A percentile compares a stretch with the other conserved stretches of the same genome.
Evolutionary conservation across 2,329 filamentous ascomycete genomes (phyloP).

Genomic region (Exophiala sideris): DNA sequence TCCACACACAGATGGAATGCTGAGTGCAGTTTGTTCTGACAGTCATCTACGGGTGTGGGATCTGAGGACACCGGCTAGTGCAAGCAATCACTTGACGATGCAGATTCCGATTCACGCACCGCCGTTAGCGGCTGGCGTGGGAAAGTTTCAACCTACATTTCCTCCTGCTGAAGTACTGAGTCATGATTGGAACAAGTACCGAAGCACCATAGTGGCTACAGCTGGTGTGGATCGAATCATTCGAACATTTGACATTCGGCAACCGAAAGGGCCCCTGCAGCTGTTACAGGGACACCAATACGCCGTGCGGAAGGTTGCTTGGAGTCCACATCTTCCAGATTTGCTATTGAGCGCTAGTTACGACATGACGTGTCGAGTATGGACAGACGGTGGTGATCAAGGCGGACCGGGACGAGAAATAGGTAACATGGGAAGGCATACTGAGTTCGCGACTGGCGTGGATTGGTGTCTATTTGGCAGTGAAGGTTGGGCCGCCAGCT

Average conservation of each 20-base stretch:
- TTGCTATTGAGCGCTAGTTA: constrained; percentile 86
- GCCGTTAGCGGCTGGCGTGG: constrained; percentile 29
- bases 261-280: constrained; percentile 68
- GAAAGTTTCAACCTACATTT: constrained; percentile 35
- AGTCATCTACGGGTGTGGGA: constrained; percentile 89
- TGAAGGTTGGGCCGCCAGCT: constrained; percentile 92
- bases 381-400: constrained; percentile 70
- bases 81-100: constrained; percentile 80
- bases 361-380: constrained; percentile 95
- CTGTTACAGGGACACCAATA: constrained; percentile 85
- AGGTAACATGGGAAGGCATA: constrained; percentile 86
- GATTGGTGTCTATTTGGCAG: constrained; percentile 97
- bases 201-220: constrained; percentile 76
- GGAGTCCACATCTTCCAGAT: constrained; percentile 92
- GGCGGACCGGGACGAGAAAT: constrained; percentile 55
- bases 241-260: constrained; percentile 85
- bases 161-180: constrained; percentile 82
- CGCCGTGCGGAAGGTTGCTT: constrained; percentile 78
- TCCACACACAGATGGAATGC: constrained; percentile 77
- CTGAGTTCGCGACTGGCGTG: constrained; percentile 92
- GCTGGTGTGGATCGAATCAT: constrained; percentile 85
- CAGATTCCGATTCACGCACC: constrained; percentile 77
- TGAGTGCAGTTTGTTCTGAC: constrained; percentile 86
- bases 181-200: constrained; percentile 99
- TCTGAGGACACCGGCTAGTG: constrained; percentile 77